Evolutionary conservation across 805 yeast genomes (phyloP).

Genomic region (Yamadazyma sp.): DNA sequence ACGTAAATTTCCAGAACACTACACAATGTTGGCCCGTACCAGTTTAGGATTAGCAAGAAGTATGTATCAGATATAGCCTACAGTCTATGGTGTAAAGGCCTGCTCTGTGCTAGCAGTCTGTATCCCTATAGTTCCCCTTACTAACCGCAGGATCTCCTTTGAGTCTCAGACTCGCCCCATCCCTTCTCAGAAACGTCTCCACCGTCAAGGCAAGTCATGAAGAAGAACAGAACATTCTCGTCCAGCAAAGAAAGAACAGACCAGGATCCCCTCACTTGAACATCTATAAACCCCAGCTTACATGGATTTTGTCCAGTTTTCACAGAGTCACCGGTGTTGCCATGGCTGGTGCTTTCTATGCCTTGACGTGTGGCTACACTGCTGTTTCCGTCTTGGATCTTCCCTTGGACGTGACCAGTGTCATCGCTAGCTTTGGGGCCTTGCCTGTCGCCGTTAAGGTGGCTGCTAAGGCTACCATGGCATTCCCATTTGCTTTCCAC

Average conservation of each 20-base stretch:
- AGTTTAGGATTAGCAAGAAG: constrained; percentile 32
- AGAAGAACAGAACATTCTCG: constrained; percentile 67
- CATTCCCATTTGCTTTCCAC: constrained; percentile 88
- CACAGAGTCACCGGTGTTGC: constrained; percentile 90
- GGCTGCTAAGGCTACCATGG: constrained; percentile 64
- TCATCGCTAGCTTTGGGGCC: constrained; percentile 57
- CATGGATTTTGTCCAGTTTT: constrained; percentile 74
- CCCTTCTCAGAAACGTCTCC: constrained; percentile 12
- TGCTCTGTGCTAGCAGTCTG: background rate
- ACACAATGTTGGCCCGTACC: constrained; percentile 32
- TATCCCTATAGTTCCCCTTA: background rate
- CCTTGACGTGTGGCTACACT: constrained; percentile 73
- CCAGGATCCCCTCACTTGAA: constrained; percentile 89
- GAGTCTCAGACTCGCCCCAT: constrained; percentile 7
- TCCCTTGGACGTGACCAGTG: constrained; percentile 57
- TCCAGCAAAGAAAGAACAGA: constrained; percentile 81
- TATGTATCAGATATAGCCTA: constrained; percentile 14
- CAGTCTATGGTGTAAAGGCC: background rate
- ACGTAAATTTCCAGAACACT: constrained; percentile 1
- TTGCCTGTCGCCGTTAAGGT: constrained; percentile 65
- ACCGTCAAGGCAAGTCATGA: constrained; percentile 51
- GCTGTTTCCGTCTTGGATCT: constrained; percentile 54
- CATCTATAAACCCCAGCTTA: constrained; percentile 89
- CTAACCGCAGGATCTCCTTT: constrained; percentile 10
- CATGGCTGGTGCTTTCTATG: constrained; percentile 77